Conservation (phyloP, 441 rosid genomes). For the Bocquillonia castaneifolia region DNA sequence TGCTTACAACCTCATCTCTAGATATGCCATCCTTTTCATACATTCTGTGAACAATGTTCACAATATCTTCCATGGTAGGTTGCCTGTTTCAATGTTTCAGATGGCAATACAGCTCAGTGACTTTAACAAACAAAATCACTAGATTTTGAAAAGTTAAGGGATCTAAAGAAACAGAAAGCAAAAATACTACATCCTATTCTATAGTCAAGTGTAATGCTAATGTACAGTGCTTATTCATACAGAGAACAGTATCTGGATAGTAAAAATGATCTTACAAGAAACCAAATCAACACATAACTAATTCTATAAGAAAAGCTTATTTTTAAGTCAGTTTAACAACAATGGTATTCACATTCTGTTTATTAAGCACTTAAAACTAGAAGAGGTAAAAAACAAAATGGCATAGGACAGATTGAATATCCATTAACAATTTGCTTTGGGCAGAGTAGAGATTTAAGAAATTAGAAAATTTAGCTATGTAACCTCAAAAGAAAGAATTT, state of each 20-base stretch:
- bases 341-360: not conserved
- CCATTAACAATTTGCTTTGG: not conserved
- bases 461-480: not conserved
- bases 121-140: not conserved
- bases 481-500: not conserved
- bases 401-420: not conserved
- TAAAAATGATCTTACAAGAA: not conserved
- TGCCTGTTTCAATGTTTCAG: constrained; percentile 51
- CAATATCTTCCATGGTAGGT: constrained; percentile 77
- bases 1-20: constrained; percentile 50
- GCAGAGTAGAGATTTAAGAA: not conserved
- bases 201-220: not conserved
- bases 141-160: not conserved
- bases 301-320: not conserved
- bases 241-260: not conserved
- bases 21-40: constrained; percentile 85
- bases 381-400: not conserved
- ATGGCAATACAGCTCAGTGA: constrained; percentile 20
- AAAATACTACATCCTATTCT: not conserved
- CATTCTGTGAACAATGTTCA: constrained; percentile 82
- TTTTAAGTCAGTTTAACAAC: not conserved
- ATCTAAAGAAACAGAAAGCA: not conserved
- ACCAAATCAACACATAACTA: not conserved
- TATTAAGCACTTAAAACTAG: not conserved
- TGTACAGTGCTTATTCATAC: not conserved